Percentiles rank a stretch among this genome's conserved stretches.
Conservation (phyloP, 257 asterid genomes). For the Nicotiana sylvestris region DNA sequence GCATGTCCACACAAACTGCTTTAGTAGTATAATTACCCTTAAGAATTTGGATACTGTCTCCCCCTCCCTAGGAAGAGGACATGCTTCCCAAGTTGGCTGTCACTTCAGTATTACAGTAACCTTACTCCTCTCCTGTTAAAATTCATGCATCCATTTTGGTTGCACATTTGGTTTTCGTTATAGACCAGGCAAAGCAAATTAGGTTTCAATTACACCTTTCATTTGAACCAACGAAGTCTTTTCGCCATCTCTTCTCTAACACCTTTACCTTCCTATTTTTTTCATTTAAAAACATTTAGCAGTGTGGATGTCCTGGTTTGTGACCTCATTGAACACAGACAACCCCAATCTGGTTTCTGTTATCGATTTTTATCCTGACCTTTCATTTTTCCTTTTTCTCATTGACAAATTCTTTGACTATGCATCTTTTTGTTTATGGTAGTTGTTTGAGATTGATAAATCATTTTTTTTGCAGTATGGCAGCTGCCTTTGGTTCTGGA, state of each 20-base stretch:
- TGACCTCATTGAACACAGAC: not conserved
- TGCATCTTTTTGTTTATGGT: not conserved
- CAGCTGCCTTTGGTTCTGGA: slow-evolving; percentile 93
- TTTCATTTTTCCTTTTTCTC: not conserved
- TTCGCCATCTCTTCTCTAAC: not conserved
- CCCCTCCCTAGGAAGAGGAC: not conserved
- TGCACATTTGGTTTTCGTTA: not conserved
- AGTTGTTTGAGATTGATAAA: not conserved
- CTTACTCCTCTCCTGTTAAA: not conserved
- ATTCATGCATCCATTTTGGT: not conserved
- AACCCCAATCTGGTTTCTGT: not conserved
- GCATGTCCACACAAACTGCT: not conserved
- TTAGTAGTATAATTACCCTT: not conserved
- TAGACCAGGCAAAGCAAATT: not conserved
- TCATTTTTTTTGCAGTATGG: slow-evolving; percentile 61
- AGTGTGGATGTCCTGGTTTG: not conserved
- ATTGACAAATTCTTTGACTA: not conserved
- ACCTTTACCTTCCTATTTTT: not conserved
- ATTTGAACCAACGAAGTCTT: not conserved
- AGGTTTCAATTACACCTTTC: not conserved
- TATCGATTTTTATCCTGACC: not conserved
- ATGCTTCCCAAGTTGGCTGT: not conserved
- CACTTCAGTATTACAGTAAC: not conserved
- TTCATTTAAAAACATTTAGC: not conserved
- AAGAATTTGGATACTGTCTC: not conserved